A percentile compares a stretch with the other conserved stretches of the same genome.
These are phyloP conservation scores for Tanacetum coccineum DNA, from an alignment of 129 eudicot genomes.

Conservation along the genomic window DNA sequence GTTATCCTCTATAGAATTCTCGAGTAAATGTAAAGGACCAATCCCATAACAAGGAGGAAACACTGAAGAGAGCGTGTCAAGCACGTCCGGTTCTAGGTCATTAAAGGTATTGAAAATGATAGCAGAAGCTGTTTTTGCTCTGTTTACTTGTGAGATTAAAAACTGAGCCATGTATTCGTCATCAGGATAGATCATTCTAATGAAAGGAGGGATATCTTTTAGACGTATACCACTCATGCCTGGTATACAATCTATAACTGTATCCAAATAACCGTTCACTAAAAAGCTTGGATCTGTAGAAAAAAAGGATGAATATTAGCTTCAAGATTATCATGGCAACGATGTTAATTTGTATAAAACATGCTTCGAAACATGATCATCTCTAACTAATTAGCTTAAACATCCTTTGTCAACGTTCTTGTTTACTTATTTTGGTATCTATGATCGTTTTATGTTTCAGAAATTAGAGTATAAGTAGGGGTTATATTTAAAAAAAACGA, in stretches of 20 bases:
- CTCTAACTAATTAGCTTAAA: too few relatives aligned
- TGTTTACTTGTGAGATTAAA: background rate
- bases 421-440: too few relatives aligned
- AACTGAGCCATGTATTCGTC: conserved; percentile 31
- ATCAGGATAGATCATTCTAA: conserved; percentile 26
- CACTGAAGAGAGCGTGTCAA: conserved; percentile 14
- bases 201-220: conserved; percentile 33
- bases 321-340: too few relatives aligned
- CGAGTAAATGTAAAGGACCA: conserved; percentile 23
- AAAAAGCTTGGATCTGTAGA: conserved; percentile 40
- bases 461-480: too few relatives aligned
- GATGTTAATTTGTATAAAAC: too few relatives aligned
- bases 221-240: conserved; percentile 32
- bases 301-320: background rate
- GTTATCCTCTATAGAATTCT: conserved; percentile 8
- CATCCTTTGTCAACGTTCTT: too few relatives aligned
- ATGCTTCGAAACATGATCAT: too few relatives aligned
- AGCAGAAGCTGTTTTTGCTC: conserved; percentile 18
- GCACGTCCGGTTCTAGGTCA: conserved; percentile 20
- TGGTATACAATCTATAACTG: conserved; percentile 21
- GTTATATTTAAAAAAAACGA: too few relatives aligned
- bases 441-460: too few relatives aligned
- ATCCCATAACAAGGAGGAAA: conserved; percentile 27
- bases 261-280: conserved; percentile 35
- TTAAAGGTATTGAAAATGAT: conserved; percentile 29